Conservation (phyloP, 495 filamentous ascomycete species). For the Xylaria telfairii region DNA sequence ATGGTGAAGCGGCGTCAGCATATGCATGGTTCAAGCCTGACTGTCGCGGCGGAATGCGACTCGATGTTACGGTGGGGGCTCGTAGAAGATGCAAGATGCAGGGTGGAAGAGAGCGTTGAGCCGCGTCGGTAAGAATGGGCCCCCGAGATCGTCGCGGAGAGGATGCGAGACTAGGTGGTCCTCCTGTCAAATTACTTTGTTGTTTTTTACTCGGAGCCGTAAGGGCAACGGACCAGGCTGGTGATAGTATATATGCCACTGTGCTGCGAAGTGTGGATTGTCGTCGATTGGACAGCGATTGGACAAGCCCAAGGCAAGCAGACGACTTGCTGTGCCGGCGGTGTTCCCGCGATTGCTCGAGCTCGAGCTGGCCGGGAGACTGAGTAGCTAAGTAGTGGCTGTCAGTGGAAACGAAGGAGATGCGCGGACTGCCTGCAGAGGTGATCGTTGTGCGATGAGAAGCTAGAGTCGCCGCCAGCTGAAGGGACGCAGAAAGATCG, state of each 20-base stretch:
- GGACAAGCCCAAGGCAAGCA: background rate
- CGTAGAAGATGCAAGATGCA: background rate
- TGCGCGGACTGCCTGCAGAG: background rate
- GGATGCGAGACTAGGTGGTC: background rate
- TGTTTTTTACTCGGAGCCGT: no score
- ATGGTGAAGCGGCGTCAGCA: conserved; percentile 29
- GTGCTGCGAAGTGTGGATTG: background rate
- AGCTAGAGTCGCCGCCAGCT: background rate
- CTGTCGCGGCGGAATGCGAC: conserved; percentile 17
- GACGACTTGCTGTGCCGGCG: background rate
- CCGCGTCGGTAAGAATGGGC: background rate
- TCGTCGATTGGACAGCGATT: conserved; percentile 7
- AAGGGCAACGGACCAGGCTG: background rate
- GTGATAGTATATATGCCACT: background rate
- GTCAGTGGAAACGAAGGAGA: background rate
- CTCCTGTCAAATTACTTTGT: background rate
- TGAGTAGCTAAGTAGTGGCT: background rate
- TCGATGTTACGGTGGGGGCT: background rate
- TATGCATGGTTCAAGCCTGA: conserved; percentile 25
- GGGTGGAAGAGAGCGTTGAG: background rate
- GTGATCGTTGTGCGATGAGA: conserved; percentile 5
- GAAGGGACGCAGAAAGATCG: conserved; percentile 20
- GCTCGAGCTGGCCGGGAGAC: background rate
- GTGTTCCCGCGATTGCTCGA: background rate
- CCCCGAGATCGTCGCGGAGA: background rate